Percentiles rank a stretch among this genome's conserved stretches.
Evolutionary conservation across 441 rosid species (phyloP).

Genomic region (Adansonia gregorii): DNA sequence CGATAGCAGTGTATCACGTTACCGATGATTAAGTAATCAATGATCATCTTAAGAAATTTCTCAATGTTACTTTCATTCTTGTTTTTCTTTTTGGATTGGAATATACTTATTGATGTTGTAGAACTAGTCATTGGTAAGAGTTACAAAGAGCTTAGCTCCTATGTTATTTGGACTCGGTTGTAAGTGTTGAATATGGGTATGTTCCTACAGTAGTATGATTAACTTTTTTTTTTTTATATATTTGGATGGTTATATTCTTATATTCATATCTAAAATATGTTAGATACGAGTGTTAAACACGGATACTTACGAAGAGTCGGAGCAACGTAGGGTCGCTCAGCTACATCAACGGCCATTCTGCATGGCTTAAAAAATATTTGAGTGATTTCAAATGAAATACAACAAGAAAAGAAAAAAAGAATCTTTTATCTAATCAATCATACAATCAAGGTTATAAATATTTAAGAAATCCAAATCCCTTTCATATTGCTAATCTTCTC

Average conservation of each 20-base stretch:
- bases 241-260: too few species aligned
- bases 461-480: neutral
- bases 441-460: neutral
- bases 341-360: neutral
- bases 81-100: neutral
- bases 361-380: slow-evolving; percentile 9
- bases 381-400: neutral
- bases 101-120: neutral
- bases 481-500: neutral
- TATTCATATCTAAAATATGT: too few species aligned
- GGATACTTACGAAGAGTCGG: too few species aligned
- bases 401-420: neutral
- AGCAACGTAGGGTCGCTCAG: neutral
- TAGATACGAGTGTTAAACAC: too few species aligned
- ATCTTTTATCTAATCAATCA: neutral
- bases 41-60: neutral
- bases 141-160: slow-evolving; percentile 4
- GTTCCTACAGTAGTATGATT: too few species aligned
- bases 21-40: neutral
- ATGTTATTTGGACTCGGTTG: too few species aligned
- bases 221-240: too few species aligned
- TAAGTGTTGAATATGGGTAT: too few species aligned
- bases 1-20: neutral
- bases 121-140: neutral
- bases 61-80: neutral